These are phyloP conservation scores for Prunus fruticosa DNA, from an alignment of 306 rosid species.

Conservation along the genomic window DNA sequence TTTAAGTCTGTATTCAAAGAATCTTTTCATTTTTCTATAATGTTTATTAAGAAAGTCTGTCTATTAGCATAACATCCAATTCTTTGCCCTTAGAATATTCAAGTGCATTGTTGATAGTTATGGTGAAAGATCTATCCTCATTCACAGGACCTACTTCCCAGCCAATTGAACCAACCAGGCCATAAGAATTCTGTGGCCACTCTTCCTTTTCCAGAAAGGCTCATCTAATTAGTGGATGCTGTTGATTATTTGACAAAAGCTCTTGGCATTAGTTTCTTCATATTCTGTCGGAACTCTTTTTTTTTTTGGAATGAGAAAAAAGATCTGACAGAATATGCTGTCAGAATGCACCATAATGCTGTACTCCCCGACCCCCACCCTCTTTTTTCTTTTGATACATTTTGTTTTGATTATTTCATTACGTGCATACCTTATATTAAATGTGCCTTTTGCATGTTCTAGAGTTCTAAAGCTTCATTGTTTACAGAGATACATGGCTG, in stretches of 20 bases:
- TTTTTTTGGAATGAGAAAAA: neutral
- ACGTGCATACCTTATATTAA: neutral
- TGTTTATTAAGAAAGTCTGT: neutral
- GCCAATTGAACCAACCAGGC: neutral
- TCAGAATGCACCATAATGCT: neutral
- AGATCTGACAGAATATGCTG: neutral
- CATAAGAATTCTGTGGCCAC: neutral
- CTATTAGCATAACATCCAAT: neutral
- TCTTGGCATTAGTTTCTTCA: neutral
- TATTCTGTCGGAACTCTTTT: neutral
- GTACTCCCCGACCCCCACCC: neutral
- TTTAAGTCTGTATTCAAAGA: neutral
- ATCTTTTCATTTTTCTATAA: neutral
- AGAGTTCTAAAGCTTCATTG: neutral
- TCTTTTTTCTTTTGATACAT: no score
- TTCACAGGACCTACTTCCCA: neutral
- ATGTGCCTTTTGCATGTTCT: neutral
- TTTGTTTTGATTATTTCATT: neutral
- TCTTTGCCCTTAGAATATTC: neutral
- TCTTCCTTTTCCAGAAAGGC: neutral
- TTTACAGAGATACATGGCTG: constrained; percentile 90
- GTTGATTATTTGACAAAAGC: neutral
- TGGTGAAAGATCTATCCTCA: neutral
- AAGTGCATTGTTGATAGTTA: neutral
- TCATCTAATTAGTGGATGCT: neutral